Evolutionary conservation across 345 rosid species (phyloP).

Genomic region (Orychophragmus violaceus): DNA sequence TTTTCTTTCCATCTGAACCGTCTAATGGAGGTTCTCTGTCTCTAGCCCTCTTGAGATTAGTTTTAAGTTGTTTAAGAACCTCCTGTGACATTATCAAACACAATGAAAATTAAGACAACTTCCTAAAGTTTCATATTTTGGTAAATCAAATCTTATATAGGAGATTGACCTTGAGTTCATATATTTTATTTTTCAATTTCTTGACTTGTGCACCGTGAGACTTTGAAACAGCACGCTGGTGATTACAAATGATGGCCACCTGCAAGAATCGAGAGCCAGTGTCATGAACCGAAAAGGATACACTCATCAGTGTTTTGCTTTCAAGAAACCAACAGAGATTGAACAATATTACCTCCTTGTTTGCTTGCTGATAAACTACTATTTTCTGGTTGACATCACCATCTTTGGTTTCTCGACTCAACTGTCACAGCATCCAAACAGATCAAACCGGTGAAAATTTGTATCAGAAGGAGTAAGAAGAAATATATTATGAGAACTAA

Average conservation of each 20-base stretch:
- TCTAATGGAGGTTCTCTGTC: slow-evolving; percentile 72
- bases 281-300: neutral
- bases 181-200: neutral
- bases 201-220: slow-evolving; percentile 41
- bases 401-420: slow-evolving; percentile 62
- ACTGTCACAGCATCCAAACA: slow-evolving; percentile 40
- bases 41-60: slow-evolving; percentile 70
- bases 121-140: neutral
- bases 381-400: slow-evolving; percentile 74
- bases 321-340: neutral
- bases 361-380: slow-evolving; percentile 64
- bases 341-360: slow-evolving; percentile 52
- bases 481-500: too few relatives aligned
- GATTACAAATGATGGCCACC: slow-evolving; percentile 98
- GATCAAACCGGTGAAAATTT: neutral
- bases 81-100: slow-evolving; percentile 34
- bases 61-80: slow-evolving; percentile 51
- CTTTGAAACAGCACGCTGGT: slow-evolving; percentile 76
- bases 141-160: neutral
- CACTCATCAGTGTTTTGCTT: neutral
- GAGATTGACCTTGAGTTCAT: slow-evolving; percentile 34
- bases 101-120: neutral
- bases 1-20: slow-evolving; percentile 77
- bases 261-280: slow-evolving; percentile 20
- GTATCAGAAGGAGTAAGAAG: neutral